Conservation (phyloP, 139 green algal genomes). For the Dunaliella sp. region DNA sequence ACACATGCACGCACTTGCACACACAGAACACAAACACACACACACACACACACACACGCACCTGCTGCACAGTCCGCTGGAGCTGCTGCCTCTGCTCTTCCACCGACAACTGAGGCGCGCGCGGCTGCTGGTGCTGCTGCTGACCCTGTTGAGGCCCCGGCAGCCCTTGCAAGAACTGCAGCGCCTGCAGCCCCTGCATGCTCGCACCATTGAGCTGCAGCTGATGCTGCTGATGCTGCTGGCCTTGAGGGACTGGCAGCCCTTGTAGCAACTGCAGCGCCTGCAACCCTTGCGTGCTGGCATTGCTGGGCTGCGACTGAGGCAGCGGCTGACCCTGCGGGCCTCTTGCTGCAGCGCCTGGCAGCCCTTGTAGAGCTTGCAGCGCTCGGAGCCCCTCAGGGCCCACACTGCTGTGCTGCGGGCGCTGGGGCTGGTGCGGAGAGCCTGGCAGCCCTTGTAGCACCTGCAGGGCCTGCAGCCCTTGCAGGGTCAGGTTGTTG, state of each 20-base stretch:
- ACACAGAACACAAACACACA: not conserved
- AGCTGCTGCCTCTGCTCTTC: not conserved
- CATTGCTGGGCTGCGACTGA: not conserved
- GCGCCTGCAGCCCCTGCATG: too few species aligned
- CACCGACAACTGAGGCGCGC: not conserved
- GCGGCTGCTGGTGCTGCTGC: too few species aligned
- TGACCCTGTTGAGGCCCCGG: too few species aligned
- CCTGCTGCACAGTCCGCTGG: not conserved
- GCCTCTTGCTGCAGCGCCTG: too few species aligned
- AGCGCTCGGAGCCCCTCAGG: too few species aligned
- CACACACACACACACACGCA: not conserved
- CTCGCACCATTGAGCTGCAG: too few species aligned
- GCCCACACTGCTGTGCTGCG: too few species aligned
- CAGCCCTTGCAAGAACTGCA: not conserved
- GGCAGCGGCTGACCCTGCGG: constrained; percentile 16
- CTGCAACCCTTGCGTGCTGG: not conserved
- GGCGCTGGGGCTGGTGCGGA: not conserved
- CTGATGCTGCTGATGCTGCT: too few species aligned
- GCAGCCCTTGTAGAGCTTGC: too few species aligned
- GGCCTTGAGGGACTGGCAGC: not conserved
- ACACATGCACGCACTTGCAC: not conserved
- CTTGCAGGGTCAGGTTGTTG: not conserved
- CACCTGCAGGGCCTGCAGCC: not conserved
- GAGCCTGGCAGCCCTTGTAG: not conserved
- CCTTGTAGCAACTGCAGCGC: not conserved